A percentile compares a stretch with the other conserved stretches of the same genome.
phyloP scores from a whole-genome alignment of 306 rosid species.

The Dicorynia guianensis region DNA sequence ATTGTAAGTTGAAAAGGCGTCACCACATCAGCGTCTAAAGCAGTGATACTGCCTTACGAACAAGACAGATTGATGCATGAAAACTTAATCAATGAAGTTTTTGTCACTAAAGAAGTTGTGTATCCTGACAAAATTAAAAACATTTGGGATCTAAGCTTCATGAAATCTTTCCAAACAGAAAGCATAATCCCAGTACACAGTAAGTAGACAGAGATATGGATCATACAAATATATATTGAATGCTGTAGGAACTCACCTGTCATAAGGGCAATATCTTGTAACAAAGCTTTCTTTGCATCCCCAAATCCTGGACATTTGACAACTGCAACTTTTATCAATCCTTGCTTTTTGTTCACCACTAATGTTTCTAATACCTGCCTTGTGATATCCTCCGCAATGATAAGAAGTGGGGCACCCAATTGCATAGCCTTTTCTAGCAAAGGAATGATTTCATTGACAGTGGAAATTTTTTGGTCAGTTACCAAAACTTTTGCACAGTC shows the following conservation, averaged over 20 bases:
- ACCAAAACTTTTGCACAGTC: constrained; percentile 86
- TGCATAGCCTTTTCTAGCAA: constrained; percentile 88
- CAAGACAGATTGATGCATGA: constrained; percentile 10
- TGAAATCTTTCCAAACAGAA: constrained; percentile 23
- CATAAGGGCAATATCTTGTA: constrained; percentile 96
- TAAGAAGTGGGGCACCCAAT: constrained; percentile 84
- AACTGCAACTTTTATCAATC: constrained; percentile 83
- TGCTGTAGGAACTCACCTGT: constrained; percentile 66
- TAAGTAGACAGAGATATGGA: constrained; percentile 34
- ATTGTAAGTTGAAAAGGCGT: constrained; percentile 26
- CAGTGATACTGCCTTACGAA: constrained; percentile 9
- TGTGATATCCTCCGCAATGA: constrained; percentile 90
- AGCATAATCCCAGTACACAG: constrained; percentile 34
- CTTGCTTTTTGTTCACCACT: constrained; percentile 85
- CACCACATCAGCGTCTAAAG: constrained; percentile 25
- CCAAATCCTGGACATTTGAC: constrained; percentile 89
- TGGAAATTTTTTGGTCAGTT: constrained; percentile 88
- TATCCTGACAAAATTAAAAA: constrained; percentile 19
- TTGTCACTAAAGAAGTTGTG: not conserved
- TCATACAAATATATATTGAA: constrained; percentile 20
- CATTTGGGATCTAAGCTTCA: constrained; percentile 12
- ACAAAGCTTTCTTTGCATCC: constrained; percentile 80
- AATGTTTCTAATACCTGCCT: constrained; percentile 78
- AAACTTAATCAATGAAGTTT: constrained; percentile 22
- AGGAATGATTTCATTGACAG: constrained; percentile 80